These are phyloP conservation scores for Umbelopsis sp. DNA, from an alignment of 192 early-diverging fungal species.

Conservation along the genomic window DNA sequence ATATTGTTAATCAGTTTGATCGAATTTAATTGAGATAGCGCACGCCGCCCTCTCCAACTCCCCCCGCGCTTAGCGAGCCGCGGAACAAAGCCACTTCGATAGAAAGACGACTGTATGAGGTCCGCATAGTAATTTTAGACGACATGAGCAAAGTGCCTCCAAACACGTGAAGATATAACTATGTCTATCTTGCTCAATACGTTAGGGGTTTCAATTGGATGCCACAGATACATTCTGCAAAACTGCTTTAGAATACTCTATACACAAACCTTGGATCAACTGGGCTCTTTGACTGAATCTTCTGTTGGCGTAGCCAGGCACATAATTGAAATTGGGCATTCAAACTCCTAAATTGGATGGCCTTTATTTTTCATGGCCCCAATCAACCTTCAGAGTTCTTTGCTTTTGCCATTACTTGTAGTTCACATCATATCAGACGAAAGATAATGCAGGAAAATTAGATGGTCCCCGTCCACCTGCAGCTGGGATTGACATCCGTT, in stretches of 20 bases:
- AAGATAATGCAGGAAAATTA: too few relatives aligned
- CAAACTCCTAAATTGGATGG: slow-evolving; percentile 5
- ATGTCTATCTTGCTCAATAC: neutral
- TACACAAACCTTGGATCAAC: too few relatives aligned
- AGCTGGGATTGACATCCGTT: neutral
- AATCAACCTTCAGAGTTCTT: neutral
- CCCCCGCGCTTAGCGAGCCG: neutral
- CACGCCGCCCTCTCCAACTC: neutral
- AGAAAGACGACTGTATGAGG: neutral
- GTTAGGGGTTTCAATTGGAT: neutral
- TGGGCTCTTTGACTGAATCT: too few relatives aligned
- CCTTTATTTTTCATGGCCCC: neutral
- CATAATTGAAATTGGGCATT: neutral
- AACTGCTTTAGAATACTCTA: too few relatives aligned
- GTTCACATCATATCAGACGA: neutral
- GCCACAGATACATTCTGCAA: too few relatives aligned
- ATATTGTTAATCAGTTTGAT: neutral
- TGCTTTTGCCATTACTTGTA: too few relatives aligned
- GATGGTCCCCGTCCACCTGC: neutral
- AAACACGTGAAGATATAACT: neutral
- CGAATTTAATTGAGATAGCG: neutral
- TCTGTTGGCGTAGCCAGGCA: neutral
- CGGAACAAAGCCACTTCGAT: slow-evolving; percentile 3
- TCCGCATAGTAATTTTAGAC: too few relatives aligned
- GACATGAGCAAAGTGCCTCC: neutral